A percentile compares a stretch with the other conserved stretches of the same genome.
phyloP scores from a whole-genome alignment of 2,329 filamentous ascomycete species.

The Coniochaeta prunicola region DNA sequence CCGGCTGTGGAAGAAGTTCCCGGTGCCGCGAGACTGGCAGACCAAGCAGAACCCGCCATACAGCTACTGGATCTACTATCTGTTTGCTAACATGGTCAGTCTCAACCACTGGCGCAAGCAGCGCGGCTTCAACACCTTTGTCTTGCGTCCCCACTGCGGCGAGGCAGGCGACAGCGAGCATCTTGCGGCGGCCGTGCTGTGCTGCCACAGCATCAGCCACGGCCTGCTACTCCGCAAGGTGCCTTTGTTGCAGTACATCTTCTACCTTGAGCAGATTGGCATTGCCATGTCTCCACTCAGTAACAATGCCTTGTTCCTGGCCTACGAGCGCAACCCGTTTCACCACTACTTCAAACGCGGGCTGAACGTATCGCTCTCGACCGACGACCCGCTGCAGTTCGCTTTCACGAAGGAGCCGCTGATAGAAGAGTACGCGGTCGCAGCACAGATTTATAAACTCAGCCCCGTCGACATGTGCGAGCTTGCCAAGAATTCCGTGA shows the following conservation, averaged over 20 bases:
- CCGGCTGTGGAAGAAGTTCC: conserved; percentile 91
- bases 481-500: conserved; percentile 89
- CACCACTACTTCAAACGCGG: conserved; percentile 92
- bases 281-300: conserved; percentile 99
- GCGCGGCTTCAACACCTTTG: conserved; percentile 91
- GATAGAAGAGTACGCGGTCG: conserved; percentile 97
- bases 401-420: conserved; percentile 97
- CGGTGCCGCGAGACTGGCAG: conserved; percentile 79
- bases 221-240: conserved; percentile 90
- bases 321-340: conserved; percentile 95
- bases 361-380: conserved; percentile 91
- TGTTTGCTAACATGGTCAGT: conserved; percentile 89
- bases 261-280: conserved; percentile 96
- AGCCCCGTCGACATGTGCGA: conserved; percentile 98
- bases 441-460: conserved; percentile 97
- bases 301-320: conserved; percentile 94
- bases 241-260: conserved; percentile 89
- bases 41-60: conserved; percentile 96
- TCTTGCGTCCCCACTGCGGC: conserved; percentile 88
- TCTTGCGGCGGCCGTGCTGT: conserved; percentile 81
- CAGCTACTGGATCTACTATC: conserved; percentile 98
- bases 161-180: conserved; percentile 97
- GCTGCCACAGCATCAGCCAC: conserved; percentile 95
- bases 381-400: conserved; percentile 94
- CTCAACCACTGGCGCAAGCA: conserved; percentile 87